Base-by-base conservation (phyloP, 2,329 filamentous ascomycete species). In the Colletotrichum trifolii region DNA sequence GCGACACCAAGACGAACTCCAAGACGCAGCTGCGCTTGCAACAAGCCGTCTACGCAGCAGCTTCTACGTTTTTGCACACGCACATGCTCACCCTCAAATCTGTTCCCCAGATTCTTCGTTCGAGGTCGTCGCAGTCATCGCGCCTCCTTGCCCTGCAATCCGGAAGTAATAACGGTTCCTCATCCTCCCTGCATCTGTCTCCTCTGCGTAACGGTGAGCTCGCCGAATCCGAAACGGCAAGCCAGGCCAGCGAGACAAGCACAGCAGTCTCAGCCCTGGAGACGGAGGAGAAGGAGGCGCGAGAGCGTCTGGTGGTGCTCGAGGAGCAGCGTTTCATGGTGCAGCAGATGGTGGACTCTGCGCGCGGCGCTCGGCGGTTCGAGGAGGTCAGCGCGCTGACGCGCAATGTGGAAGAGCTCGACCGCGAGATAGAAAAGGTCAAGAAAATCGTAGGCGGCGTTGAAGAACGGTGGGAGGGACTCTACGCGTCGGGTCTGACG, bases 271-370 rank as follows among this genome's bases (percentile, higher is more conserved):
- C 83, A 9, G 80, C 83, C 39, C 78, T 97, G 5, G 94, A 97
- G 76, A 87, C 86, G 0, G 93, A 97, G 74, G 94, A 97, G 76
- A 95, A 93, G 74, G 87, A 92, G 17, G 80, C 96, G 2, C 87
- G 91, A 13, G 94, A 97, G 72, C 83, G 89, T 4, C 80, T 97
- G 11, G 91, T 96, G 36, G 90, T 97, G 7, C 83, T 97, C 1
- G 93, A 97, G 75, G 94, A 97, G 78, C 94, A 97, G 76, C 91
- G 89, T 68, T 97, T 96, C 77, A 88, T 97, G 78, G 93, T 97
- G 0, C 88, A 89, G 42, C 89, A 92, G 70, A 97, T 97, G 93
- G 87, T 97, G 48, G 87, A 87, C 8, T 87, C 90, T 66, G 93
- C 94, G 0, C 90, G 90, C 52, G 90, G 89, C 46, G 87, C 91